A percentile compares a stretch with the other conserved stretches of the same genome.
phyloP scores from a whole-genome alignment of 768 basidiomycete genomes.

The Exsudoporus frostii region DNA sequence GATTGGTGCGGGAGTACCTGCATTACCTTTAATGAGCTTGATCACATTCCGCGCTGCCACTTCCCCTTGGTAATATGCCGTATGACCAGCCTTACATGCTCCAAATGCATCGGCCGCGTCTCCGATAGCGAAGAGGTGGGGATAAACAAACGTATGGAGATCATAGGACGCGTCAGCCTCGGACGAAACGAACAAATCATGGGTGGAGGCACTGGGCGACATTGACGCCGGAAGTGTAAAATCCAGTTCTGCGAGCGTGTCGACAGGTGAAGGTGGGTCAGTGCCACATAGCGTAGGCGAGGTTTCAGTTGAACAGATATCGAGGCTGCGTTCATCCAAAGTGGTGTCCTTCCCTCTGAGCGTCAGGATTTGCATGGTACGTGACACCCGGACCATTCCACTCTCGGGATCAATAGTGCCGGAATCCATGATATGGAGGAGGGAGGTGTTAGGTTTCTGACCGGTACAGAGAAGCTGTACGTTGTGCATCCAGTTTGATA shows the following conservation, averaged over 20 bases:
- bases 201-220: not conserved
- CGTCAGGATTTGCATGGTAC: constrained; percentile 47
- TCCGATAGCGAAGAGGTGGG: constrained; percentile 59
- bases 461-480: constrained; percentile 58
- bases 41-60: constrained; percentile 56
- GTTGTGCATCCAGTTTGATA: not conserved
- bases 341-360: not conserved
- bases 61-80: constrained; percentile 49
- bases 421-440: constrained; percentile 44
- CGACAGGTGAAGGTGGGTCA: constrained; percentile 4
- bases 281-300: constrained; percentile 8
- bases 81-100: constrained; percentile 59
- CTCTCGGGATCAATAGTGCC: constrained; percentile 38
- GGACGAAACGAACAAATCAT: not conserved
- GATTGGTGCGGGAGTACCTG: not conserved
- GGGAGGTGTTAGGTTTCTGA: constrained; percentile 52
- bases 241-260: constrained; percentile 10
- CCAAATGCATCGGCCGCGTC: constrained; percentile 65
- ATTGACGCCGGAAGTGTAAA: not conserved
- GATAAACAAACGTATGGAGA: constrained; percentile 28
- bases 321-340: not conserved
- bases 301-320: not conserved
- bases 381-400: constrained; percentile 43
- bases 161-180: constrained; percentile 22
- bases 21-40: constrained; percentile 35